These are phyloP conservation scores for Leucocoprinus gongylophorus DNA, from an alignment of 1,284 basidiomycete genomes.

Conservation along the genomic window DNA sequence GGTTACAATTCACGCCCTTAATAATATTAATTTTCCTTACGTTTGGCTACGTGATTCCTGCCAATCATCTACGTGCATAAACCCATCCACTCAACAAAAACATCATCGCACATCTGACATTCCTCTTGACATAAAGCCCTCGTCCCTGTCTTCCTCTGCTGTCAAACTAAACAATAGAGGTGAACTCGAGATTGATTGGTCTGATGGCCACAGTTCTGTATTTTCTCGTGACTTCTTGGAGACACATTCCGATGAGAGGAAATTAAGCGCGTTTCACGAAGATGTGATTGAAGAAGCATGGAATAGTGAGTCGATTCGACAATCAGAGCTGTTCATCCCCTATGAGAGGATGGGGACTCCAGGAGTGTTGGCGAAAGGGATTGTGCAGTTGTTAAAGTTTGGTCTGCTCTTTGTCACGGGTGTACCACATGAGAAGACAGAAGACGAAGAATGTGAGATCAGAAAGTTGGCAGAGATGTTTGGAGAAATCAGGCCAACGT, in stretches of 20 bases:
- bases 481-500: constrained; percentile 78
- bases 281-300: constrained; percentile 27
- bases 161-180: constrained; percentile 34
- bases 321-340: constrained; percentile 41
- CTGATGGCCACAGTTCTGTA: constrained; percentile 50
- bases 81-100: constrained; percentile 73
- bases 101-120: constrained; percentile 68
- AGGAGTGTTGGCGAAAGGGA: constrained; percentile 41
- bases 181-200: constrained; percentile 47
- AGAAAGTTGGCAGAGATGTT: constrained; percentile 58
- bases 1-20: constrained; percentile 28
- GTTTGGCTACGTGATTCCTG: constrained; percentile 44
- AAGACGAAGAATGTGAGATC: constrained; percentile 58
- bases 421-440: constrained; percentile 35
- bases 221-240: constrained; percentile 46
- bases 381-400: constrained; percentile 48
- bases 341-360: constrained; percentile 40
- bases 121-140: constrained; percentile 38
- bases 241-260: constrained; percentile 33
- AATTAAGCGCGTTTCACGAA: constrained; percentile 19
- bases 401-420: constrained; percentile 52
- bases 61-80: constrained; percentile 48
- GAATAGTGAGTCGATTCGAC: constrained; percentile 16
- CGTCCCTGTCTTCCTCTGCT: constrained; percentile 25
- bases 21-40: constrained; percentile 40